Evolutionary conservation across 129 eudicot genomes (phyloP).

Genomic region (Helianthus annuus): DNA sequence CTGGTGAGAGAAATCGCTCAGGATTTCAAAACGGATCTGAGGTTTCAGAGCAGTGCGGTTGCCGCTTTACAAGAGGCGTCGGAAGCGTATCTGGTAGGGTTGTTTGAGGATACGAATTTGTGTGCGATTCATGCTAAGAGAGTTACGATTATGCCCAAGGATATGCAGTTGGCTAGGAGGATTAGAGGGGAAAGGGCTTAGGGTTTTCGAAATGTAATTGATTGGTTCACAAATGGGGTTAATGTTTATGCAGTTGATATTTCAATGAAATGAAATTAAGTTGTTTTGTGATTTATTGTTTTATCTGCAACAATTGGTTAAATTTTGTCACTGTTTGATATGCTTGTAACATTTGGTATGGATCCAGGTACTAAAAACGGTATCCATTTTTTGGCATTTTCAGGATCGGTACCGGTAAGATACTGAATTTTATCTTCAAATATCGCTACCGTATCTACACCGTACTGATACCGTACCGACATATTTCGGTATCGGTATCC

Average conservation of each 20-base stretch:
- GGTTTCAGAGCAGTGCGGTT: constrained; percentile 16
- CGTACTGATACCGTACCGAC: too few species aligned
- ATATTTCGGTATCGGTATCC: too few species aligned
- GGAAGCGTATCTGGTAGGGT: constrained; percentile 6
- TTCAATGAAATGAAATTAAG: neutral
- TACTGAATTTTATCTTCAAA: too few species aligned
- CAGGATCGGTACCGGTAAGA: too few species aligned
- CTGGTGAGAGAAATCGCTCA: constrained; percentile 16
- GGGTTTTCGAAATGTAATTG: neutral
- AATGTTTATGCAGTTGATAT: neutral
- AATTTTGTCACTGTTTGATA: too few species aligned
- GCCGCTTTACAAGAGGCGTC: constrained; percentile 13
- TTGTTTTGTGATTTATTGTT: neutral
- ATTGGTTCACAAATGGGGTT: neutral
- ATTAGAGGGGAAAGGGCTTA: constrained; percentile 6
- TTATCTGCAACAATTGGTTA: too few species aligned
- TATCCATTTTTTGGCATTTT: too few species aligned
- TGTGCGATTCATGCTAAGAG: constrained; percentile 17
- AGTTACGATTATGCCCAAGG: constrained; percentile 15
- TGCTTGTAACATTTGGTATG: too few species aligned
- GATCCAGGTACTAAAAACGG: too few species aligned
- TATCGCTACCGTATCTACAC: too few species aligned
- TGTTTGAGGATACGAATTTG: constrained; percentile 11
- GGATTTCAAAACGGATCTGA: constrained; percentile 12
- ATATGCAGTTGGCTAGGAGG: constrained; percentile 20